Percentiles rank a stretch among this genome's conserved stretches.
These are phyloP conservation scores for Albophoma yamanashiensis DNA, from an alignment of 2,329 filamentous ascomycete genomes.

Conservation along the genomic window DNA sequence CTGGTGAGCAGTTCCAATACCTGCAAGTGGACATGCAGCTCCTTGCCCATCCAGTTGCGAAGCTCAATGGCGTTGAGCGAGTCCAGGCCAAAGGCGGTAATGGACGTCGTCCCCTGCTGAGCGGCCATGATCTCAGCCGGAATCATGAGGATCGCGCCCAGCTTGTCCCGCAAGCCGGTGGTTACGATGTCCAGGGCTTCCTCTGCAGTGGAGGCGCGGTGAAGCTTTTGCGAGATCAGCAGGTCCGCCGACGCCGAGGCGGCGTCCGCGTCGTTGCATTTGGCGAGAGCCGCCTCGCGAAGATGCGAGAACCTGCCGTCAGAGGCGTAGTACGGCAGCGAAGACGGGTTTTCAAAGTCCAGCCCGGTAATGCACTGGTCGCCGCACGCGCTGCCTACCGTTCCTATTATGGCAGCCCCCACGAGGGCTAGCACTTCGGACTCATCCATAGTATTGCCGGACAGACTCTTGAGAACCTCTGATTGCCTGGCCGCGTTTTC, in stretches of 20 bases:
- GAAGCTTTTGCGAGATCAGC: slow-evolving; percentile 8
- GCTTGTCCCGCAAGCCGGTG: slow-evolving; percentile 13
- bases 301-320: slow-evolving; percentile 45
- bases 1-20: slow-evolving; percentile 44
- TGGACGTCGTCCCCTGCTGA: slow-evolving; percentile 9
- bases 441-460: slow-evolving; percentile 37
- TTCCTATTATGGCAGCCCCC: slow-evolving; percentile 36
- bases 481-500: slow-evolving; percentile 30
- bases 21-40: slow-evolving; percentile 31
- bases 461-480: slow-evolving; percentile 37
- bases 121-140: slow-evolving; percentile 10
- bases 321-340: slow-evolving; percentile 40
- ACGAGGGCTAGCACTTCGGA: slow-evolving; percentile 44
- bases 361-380: slow-evolving; percentile 44
- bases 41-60: slow-evolving; percentile 38
- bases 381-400: slow-evolving; percentile 28
- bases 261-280: slow-evolving; percentile 5
- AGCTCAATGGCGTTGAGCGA: slow-evolving; percentile 39
- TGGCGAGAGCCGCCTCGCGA: slow-evolving; percentile 23
- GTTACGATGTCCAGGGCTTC: slow-evolving; percentile 15
- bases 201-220: slow-evolving; percentile 4
- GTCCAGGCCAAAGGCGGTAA: slow-evolving; percentile 25
- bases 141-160: slow-evolving; percentile 23
- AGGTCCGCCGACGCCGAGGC: slow-evolving; percentile 2
- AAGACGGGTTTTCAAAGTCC: slow-evolving; percentile 29